phyloP scores from a whole-genome alignment of 2,329 filamentous ascomycete genomes.

The Xylariaceae sp. region DNA sequence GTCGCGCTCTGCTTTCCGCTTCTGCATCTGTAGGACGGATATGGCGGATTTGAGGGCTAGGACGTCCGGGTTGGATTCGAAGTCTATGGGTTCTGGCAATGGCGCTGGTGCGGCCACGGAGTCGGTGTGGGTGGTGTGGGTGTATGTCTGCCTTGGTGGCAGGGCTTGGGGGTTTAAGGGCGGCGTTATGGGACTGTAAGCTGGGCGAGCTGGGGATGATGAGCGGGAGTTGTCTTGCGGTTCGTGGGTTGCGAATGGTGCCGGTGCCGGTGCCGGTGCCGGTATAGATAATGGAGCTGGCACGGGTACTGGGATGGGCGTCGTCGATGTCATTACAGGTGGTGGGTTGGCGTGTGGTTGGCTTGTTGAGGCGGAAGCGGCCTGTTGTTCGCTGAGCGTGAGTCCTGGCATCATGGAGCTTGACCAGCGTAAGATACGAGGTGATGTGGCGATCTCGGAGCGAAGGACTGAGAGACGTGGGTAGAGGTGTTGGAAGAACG shows the following conservation, averaged over 20 bases:
- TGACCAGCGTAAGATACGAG: slow-evolving; percentile 1
- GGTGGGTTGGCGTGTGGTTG: not conserved
- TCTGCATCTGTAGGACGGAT: slow-evolving; percentile 82
- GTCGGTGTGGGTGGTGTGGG: slow-evolving; percentile 23
- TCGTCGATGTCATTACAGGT: slow-evolving; percentile 12
- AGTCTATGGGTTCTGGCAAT: slow-evolving; percentile 53
- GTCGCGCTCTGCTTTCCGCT: slow-evolving; percentile 72
- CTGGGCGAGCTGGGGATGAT: slow-evolving; percentile 47
- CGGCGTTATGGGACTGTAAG: slow-evolving; percentile 56
- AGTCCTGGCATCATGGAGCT: slow-evolving; percentile 28
- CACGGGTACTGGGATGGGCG: slow-evolving; percentile 19
- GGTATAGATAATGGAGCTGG: slow-evolving; percentile 11
- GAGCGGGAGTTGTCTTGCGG: slow-evolving; percentile 29
- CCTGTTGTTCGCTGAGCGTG: slow-evolving; percentile 28
- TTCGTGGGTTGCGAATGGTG: not conserved
- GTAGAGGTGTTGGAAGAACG: not conserved
- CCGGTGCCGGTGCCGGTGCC: slow-evolving; percentile 3
- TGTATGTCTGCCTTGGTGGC: slow-evolving; percentile 25
- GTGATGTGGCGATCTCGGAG: not conserved
- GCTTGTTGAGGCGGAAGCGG: slow-evolving; percentile 2
- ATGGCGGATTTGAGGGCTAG: slow-evolving; percentile 84
- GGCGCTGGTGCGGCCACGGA: slow-evolving; percentile 28
- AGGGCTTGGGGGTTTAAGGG: slow-evolving; percentile 41
- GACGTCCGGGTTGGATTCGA: slow-evolving; percentile 74
- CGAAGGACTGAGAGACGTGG: no score